Evolutionary conservation across 192 early-diverging fungal genomes (phyloP).

Genomic region (Ambispora gerdemannii): DNA sequence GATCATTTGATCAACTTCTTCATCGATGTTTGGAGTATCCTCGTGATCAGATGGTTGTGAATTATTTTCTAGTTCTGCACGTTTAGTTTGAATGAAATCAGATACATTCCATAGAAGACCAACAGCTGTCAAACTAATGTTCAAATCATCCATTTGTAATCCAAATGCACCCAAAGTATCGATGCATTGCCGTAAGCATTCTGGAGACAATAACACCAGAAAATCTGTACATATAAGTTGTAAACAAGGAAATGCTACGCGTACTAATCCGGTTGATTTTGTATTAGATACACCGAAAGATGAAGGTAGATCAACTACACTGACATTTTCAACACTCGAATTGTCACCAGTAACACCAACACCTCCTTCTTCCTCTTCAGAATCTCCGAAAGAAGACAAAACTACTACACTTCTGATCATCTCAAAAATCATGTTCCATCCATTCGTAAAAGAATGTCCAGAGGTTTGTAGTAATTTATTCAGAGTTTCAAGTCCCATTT

Average conservation of each 20-base stretch:
- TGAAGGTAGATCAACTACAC: neutral
- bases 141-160: conserved; percentile 81
- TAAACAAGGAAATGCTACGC: conserved; percentile 85
- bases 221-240: conserved; percentile 97
- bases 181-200: conserved; percentile 76
- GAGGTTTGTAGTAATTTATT: conserved; percentile 87
- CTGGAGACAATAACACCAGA: conserved; percentile 71
- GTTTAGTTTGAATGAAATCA: conserved; percentile 78
- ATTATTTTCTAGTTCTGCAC: conserved; percentile 53
- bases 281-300: conserved; percentile 30
- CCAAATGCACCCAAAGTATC: conserved; percentile 79
- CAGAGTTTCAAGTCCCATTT: conserved; percentile 82
- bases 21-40: conserved; percentile 5
- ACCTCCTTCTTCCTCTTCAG: neutral
- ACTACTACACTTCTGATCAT: conserved; percentile 64
- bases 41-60: neutral
- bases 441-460: conserved; percentile 78
- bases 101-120: conserved; percentile 91
- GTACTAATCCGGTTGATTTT: conserved; percentile 51
- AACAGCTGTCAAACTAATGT: conserved; percentile 90
- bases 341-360: conserved; percentile 14
- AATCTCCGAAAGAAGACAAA: conserved; percentile 26
- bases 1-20: conserved; percentile 38
- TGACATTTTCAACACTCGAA: neutral
- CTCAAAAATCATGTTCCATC: conserved; percentile 90